These are phyloP conservation scores for Globisporangium emineosum DNA, from an alignment of 352 stramenopile species.

Conservation along the genomic window DNA sequence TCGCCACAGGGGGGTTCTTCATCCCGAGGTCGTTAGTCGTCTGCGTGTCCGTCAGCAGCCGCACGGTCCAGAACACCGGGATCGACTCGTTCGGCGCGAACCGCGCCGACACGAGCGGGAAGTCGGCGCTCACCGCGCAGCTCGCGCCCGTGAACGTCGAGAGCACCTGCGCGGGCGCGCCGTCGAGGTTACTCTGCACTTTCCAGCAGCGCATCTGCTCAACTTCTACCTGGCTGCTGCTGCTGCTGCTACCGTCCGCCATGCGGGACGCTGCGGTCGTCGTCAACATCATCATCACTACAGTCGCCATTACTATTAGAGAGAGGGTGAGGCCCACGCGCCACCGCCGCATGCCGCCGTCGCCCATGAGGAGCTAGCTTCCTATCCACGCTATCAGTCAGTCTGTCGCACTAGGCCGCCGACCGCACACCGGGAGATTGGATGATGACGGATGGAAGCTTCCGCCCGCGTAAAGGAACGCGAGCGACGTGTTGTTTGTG, in stretches of 20 bases:
- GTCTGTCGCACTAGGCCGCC: no score
- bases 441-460: background rate
- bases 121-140: constrained; percentile 33
- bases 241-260: background rate
- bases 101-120: constrained; percentile 28
- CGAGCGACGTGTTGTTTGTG: background rate
- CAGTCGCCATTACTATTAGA: background rate
- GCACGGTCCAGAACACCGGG: constrained; percentile 41
- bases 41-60: constrained; percentile 19
- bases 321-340: background rate
- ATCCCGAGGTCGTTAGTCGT: constrained; percentile 46
- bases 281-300: background rate
- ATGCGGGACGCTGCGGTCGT: background rate
- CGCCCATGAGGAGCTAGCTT: background rate
- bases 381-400: background rate
- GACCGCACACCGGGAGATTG: background rate
- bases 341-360: constrained; percentile 1
- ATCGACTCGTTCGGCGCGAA: constrained; percentile 41
- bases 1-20: constrained; percentile 30
- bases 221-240: background rate
- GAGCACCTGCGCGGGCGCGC: constrained; percentile 19
- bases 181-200: constrained; percentile 23
- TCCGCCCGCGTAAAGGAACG: background rate
- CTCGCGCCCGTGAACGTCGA: constrained; percentile 19
- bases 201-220: constrained; percentile 33